Base-by-base conservation (phyloP, 2,329 filamentous ascomycete species). In the Rasamsonia emersonii region DNA sequence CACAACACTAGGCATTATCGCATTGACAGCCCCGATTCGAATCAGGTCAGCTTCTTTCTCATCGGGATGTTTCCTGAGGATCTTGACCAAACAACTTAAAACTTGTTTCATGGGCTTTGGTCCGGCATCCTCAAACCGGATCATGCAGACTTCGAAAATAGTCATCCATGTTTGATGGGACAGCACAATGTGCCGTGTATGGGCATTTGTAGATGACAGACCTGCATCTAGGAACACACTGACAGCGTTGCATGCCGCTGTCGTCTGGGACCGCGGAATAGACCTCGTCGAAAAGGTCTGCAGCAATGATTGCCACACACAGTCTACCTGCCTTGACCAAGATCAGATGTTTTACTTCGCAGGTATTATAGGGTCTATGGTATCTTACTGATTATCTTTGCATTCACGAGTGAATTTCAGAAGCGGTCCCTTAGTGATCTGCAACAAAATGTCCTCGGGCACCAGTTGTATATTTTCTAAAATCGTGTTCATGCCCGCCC, bases 21-120 rank as follows among this genome's bases (percentile, higher is more conserved):
- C 45, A 20, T 50, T 38, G 3, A 47, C 35, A 10, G 60, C 33
- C 5, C 43, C 41, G 5, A 32, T 32, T 18, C 46, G 40, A 14
- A 61, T 49, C 2, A 34, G 37, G 11, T 40, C 37, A 9, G 46
- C 18, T 14, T 50, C 48, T 7, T 18, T 48, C 24, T 8, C 9
- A 24, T 46, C 39, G 18, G 47, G 43, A 25, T 48, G 44, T 17
- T 51, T 55, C 9, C 39, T 48, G 28, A 61, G 36, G 8, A 59
- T 52, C 13, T 45, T 54, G 21, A 49, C 48, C 34, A 67, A 35
- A n/a, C 59, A 58, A 31, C 52, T 46, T 29, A 68, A 38, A 2
- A 68, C 50, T 36, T 65, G 61, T 41, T 60, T 61, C 46, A 67
- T 53, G 14, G 62, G 56, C 44, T 64, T 67, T 14, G 58, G 53